Base-by-base conservation (phyloP, 176 grass and related monocot genomes). In the Avena eriantha region DNA sequence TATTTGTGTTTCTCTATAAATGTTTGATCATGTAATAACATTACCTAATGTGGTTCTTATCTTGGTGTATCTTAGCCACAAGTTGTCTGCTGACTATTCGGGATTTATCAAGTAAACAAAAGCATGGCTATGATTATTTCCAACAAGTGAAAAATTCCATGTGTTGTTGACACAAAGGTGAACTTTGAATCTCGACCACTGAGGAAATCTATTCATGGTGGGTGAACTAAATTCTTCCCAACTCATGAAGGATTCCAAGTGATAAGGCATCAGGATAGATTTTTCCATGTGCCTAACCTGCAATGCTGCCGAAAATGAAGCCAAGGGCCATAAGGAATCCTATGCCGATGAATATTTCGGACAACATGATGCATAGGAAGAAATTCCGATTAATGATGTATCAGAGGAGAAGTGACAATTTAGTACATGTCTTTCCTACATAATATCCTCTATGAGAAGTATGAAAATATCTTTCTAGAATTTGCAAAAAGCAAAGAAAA, bases 261-360 rank as follows among this genome's bases (percentile, higher is more conserved):
- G 90, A 88, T 85, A 91, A 91, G 82, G 89, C 75, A 91, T 69
- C 80, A 69, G 35, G 76, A 80, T 80, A 55, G 59, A 81, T 85
- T 91, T 88, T 77, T 78, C 71, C 78, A 82, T 88, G 78, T 91
- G 86, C 63, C 55, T 43, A 82, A 91, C 45, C 70, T 47, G 72
- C 51, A 82, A 47, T 84, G 78, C 82, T 81, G 72, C 71, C 43
- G 78, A 88, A 85, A 87, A 88, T 73, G 77, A 31, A 69, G 71
- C 82, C 82, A 82, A 61, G 61, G 60, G 77, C 69, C 77, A 55
- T 63, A 71, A 24, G 64, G 86, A 91, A 91, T 91, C 90, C 54
- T 91, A 78, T 91, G 82, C 90, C 8, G 12, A 77, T 72, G 90
- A 77, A 91, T 88, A 78, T 55, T 24, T 91, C 61, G 76, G 90